Evolutionary conservation across 2,329 filamentous ascomycete species (phyloP).

Genomic region (Colletotrichum chlorophyti): DNA sequence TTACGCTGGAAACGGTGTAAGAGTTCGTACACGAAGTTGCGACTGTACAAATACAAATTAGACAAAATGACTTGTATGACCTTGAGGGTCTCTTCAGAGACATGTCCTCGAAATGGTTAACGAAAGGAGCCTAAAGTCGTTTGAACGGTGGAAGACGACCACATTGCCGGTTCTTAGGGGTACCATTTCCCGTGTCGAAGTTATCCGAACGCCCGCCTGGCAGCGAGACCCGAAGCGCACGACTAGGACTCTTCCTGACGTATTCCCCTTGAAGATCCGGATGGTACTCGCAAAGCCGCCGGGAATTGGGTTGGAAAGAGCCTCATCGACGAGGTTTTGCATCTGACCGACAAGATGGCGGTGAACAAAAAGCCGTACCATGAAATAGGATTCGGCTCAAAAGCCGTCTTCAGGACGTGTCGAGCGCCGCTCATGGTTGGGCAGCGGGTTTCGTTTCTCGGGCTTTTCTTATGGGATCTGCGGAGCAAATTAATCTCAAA

Average conservation of each 20-base stretch:
- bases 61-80: neutral
- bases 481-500: neutral
- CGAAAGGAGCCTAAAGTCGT: neutral
- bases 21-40: neutral
- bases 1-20: neutral
- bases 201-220: slow-evolving; percentile 2
- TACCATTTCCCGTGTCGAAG: neutral
- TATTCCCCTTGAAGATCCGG: neutral
- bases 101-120: neutral
- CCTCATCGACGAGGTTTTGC: neutral
- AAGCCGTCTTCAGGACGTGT: neutral
- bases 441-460: neutral
- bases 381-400: neutral
- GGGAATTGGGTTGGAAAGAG: neutral
- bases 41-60: neutral
- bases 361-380: neutral
- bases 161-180: neutral
- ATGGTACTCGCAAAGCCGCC: neutral
- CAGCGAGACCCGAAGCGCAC: neutral
- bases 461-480: neutral
- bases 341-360: neutral
- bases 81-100: neutral
- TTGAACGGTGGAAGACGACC: slow-evolving; percentile 3
- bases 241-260: neutral
- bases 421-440: neutral